Base-by-base conservation (phyloP, 2,329 filamentous ascomycete genomes). In the Fusarium multiceps region DNA sequence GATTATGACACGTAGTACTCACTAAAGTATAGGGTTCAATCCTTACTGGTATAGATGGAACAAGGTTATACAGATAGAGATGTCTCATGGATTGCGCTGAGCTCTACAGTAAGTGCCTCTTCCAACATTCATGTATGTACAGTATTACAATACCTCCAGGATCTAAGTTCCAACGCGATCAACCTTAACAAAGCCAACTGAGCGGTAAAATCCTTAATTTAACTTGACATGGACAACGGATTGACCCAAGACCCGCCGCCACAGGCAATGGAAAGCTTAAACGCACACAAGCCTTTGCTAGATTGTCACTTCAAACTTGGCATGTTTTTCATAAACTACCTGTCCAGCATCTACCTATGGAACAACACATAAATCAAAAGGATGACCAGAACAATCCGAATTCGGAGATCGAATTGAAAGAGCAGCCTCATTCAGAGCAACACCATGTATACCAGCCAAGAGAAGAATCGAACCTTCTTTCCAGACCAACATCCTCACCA, bases 231-330 rank as follows among this genome's bases (percentile, higher is more conserved):
- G 40, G 40, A 60, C 20, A 43, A 45, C 40, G 28, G 34, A 32
- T 59, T 49, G 30, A n/a, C 14, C 37, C 43, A 34, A n/a, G 61
- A 43, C 47, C 59, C 65, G 42, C 58, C 47, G 37, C 65, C 45
- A 51, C 41, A 61, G 49, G 28, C 40, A 50, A 23, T 20, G 14
- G 41, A 61, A 68, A 68, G 21, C 37, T 69, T 66, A 69, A 68
- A 50, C 47, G 55, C 16, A 30, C 21, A 41, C 47, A 28, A 37
- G 20, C n/a, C 20, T 37, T 18, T 28, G 34, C 18, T 37, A n/a
- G 10, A 20, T 7, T 27, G 27, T 41, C 23, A 27, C 37, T 16
- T 14, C 13, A 27, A 28, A 40, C 6, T 37, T 27, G 12, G 21
- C 18, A 49, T 40, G 25, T 25, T 20, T 40, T 42, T 34, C 34